Percentiles rank a stretch among this genome's conserved stretches.
phyloP scores from a whole-genome alignment of 768 basidiomycete species.

The Calocera viscosa region DNA sequence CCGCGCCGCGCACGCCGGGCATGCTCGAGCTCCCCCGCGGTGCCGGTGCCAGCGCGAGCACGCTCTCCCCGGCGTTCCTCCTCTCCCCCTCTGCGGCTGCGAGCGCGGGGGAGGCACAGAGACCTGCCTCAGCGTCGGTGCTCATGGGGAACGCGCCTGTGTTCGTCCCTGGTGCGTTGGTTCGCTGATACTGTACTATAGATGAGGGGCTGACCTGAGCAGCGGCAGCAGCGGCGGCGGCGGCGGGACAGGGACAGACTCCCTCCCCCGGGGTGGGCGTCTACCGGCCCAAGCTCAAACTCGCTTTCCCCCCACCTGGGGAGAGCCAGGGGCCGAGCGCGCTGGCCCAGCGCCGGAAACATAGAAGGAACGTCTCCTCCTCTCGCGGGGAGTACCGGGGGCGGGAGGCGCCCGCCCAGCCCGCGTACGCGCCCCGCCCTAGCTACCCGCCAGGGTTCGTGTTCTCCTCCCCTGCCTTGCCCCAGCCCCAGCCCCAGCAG shows the following conservation, averaged over 20 bases:
- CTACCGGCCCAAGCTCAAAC: background rate
- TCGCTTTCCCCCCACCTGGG: background rate
- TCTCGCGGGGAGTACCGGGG: background rate
- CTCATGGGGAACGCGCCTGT: conserved; percentile 3
- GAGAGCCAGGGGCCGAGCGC: background rate
- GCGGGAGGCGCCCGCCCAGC: background rate
- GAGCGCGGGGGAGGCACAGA: background rate
- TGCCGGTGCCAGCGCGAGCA: background rate
- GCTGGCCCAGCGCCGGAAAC: background rate
- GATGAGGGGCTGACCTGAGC: too few relatives aligned
- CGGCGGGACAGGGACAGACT: too few relatives aligned
- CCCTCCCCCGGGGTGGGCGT: background rate
- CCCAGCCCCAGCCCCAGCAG: background rate
- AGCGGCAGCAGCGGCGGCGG: too few relatives aligned
- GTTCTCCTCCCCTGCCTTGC: background rate
- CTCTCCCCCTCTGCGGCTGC: background rate
- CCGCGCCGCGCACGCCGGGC: background rate
- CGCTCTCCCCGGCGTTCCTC: background rate
- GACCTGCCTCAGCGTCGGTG: background rate
- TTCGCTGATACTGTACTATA: too few relatives aligned
- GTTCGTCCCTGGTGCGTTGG: background rate
- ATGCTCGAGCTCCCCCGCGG: background rate
- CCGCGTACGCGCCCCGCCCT: background rate
- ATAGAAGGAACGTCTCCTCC: background rate
- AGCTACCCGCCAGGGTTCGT: background rate